Evolutionary conservation across 441 rosid genomes (phyloP).

Genomic region (Geranium incanum): DNA sequence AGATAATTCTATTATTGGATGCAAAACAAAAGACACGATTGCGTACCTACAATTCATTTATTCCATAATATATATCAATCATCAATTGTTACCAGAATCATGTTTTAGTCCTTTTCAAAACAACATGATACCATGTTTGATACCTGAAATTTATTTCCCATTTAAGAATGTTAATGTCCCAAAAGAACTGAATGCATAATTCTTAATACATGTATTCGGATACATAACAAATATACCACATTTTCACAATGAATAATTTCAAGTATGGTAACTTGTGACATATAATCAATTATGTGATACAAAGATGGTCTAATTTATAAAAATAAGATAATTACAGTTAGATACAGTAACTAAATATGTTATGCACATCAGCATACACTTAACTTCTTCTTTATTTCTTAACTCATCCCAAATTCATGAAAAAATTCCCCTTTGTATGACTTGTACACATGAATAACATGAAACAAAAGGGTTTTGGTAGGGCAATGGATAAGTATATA

Average conservation of each 20-base stretch:
- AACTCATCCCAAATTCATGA: no score
- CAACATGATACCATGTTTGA: background rate
- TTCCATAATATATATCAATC: constrained; percentile 12
- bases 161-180: background rate
- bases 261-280: background rate
- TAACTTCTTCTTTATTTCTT: no score
- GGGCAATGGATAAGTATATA: no score
- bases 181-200: background rate
- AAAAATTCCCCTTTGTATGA: no score
- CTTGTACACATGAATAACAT: no score
- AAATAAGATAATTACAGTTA: no score
- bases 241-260: background rate
- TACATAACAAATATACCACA: background rate
- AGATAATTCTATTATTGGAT: constrained; percentile 4
- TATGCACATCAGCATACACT: no score
- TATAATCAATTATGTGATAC: no score
- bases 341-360: no score
- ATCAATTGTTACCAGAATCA: constrained; percentile 12
- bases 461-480: no score
- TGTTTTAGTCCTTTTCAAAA: background rate
- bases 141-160: background rate
- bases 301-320: no score
- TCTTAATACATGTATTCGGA: background rate
- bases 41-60: constrained; percentile 14
- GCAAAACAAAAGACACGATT: constrained; percentile 19